Conservation (phyloP, 2,329 filamentous ascomycete species). For the Didymella arachidicola region DNA sequence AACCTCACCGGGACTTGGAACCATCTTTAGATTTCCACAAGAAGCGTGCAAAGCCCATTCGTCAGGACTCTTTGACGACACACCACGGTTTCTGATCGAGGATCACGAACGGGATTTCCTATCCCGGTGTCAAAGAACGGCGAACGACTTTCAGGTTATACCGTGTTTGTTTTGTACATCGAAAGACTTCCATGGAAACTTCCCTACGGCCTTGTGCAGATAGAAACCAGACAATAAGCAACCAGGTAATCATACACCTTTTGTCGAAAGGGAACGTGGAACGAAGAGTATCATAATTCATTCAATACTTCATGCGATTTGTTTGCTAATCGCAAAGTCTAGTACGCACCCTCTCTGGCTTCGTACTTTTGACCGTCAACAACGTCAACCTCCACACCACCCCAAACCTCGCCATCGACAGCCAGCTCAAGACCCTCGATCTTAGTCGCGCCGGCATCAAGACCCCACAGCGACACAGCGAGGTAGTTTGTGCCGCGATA, state of each 20-base stretch:
- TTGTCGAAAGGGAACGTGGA: no score
- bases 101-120: no score
- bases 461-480: slow-evolving; percentile 72
- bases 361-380: slow-evolving; percentile 58
- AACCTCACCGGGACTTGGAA: no score
- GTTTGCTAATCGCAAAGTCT: neutral
- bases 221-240: neutral
- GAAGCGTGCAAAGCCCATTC: no score
- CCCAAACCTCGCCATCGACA: slow-evolving; percentile 60
- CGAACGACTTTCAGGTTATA: no score
- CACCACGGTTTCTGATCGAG: no score
- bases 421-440: slow-evolving; percentile 63
- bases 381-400: slow-evolving; percentile 58
- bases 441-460: slow-evolving; percentile 65
- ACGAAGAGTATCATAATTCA: neutral
- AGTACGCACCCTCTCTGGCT: slow-evolving; percentile 62
- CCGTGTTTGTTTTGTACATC: no score
- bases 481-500: slow-evolving; percentile 75
- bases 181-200: no score
- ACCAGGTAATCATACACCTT: no score
- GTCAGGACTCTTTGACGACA: no score
- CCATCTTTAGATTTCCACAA: no score
- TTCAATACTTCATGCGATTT: slow-evolving; percentile 5
- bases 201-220: neutral
- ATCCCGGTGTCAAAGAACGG: no score